Base-by-base conservation (phyloP, 139 green algal species). In the Tetradesmus lagerheimii region DNA sequence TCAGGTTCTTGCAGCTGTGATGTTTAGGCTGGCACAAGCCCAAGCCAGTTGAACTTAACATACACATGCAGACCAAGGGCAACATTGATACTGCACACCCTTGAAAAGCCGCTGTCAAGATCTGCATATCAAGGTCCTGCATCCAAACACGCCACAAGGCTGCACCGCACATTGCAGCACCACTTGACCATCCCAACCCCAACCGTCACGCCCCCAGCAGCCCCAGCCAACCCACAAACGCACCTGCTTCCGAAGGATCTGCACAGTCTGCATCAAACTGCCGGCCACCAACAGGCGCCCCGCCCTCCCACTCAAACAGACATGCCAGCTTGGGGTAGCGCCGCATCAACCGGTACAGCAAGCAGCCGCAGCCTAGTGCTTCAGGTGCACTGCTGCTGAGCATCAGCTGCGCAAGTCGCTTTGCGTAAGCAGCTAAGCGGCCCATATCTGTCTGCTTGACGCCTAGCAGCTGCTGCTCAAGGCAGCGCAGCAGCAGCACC, bases 281-380 rank as follows among this genome's bases (percentile, higher is more conserved):
- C 4, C 91, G 80, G 45, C 93, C 89, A 3, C 93, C 93, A 15
- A 95, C 86, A 4, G 94, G 92, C 6, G 92, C 92, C 37, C 93
- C 96, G 14, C 92, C 91, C 64, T 97, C 96, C 81, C 95, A 94
- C 41, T 97, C 94, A 67, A 98, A 91, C 93, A 97, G 90, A 83
- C 82, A 82, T 29, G 91, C 67, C 67, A 98, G 93, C 41, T 92
- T 92, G 16, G 92, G 91, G 85, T 96, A 93, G 25, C 92, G 85
- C 39, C 90, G 89, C 23, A 96, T 34, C 29, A 95, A 57, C 81
- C 75, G 62, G 92, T 77, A 39, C 43, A 96, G 64, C 5, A 96
- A 79, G 37, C 50, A 80, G 20, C 75, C 91, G 1, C 94, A 57
- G n/a, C 67, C 78, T 4, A 87, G 12, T 15, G 64, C 38, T 64